Evolutionary conservation across 2,329 filamentous ascomycete species (phyloP), one percentile per base, ranked within the genome.

Genomic region (Botrytis tulipae): DNA sequence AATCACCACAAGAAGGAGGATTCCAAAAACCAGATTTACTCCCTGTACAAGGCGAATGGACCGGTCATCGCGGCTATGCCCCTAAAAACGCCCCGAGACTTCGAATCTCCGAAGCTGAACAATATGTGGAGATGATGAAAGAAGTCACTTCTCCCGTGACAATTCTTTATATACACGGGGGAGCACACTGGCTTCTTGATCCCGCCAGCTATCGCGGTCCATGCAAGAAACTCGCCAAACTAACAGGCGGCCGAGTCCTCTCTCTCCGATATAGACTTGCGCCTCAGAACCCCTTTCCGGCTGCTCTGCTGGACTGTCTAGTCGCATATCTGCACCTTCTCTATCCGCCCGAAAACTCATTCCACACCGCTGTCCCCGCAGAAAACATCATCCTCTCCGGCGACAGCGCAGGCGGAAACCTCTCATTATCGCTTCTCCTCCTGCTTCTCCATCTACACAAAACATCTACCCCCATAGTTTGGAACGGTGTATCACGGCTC

Each of bases 111-210:
- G 91, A 94, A 79, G 82, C 84, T 72, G 86, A 90, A 71, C 91
- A 90, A 79, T 95, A 91, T 78, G 83, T 82, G 62, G 85, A 86
- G 71, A 83, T 95, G 83, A 91, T 93, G 87, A 86, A 86, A 73
- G 92, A 94, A 79, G 87, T 87, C 73, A 88, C 81, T n/a, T 86
- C 84, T 70, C 86, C 88, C 6, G 86, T 87, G 0, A 94, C 91
- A 0, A 82, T 94, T 0, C 83, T 95, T 35, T 94, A 93, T 81
- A 87, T 95, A 77, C 92, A 95, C 80, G 92, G 92, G 75, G 93
- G 93, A 70, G 92, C 90, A 5, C 92, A 92, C 82, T 94, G 86
- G 76, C 85, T 94, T 46, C 86, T 91, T 78, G 93, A 95, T 78
- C 93, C 93, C 25, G 82, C 86, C 1, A 90, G 89, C 0, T 90